Evolutionary conservation across 2,329 filamentous ascomycete species (phyloP), one percentile per base, ranked within the genome.

Genomic region (Arthroderma uncinatum): DNA sequence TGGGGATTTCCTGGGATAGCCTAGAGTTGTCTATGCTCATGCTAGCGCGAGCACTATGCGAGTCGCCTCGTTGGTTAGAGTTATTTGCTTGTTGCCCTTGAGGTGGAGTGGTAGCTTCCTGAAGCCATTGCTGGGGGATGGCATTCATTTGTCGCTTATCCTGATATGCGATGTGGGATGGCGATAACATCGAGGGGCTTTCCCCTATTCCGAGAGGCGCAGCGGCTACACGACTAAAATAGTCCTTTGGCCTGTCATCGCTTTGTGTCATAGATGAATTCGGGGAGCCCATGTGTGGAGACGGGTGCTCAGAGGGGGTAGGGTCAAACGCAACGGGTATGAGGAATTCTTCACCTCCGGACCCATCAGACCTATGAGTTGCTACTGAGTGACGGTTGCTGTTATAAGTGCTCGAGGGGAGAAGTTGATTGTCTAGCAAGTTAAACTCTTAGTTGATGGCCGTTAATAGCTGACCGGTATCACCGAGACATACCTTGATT

Each of bases 151-250:
- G 81, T 1, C 82, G 82, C 71, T 91, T 93, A 65, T 95, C 89
- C 69, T 95, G 89, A 68, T 90, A 94, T 21, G 89, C 87, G 64
- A 95, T 95, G 66, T 95, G 90, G n/a, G 64, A 63, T 16, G 47
- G 47, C 42, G 62, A 63, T n/a, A 56, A 33, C 19, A 61, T 60
- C n/a, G 33, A 5, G 10, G 33, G n/a, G 8, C 33, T 33, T 9
- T 36, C 36, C n/a, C 16, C 50, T 16, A 37, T 36, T 14, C 21
- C 50, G 6, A 39, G 36, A 7, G 50, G 28, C 2, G 10, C 23
- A 34, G 50, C n/a, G 16, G 30, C 8, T 58, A 2, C 14, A 14
- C 33, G 60, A 54, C 70, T 74, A 65, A 85, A 85, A 62, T 85
- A 85, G 62, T 87, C 84, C 52, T 64, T 65, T 37, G 65, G 60